phyloP scores from a whole-genome alignment of 805 yeast genomes.

The Suhomyces prunicola region DNA sequence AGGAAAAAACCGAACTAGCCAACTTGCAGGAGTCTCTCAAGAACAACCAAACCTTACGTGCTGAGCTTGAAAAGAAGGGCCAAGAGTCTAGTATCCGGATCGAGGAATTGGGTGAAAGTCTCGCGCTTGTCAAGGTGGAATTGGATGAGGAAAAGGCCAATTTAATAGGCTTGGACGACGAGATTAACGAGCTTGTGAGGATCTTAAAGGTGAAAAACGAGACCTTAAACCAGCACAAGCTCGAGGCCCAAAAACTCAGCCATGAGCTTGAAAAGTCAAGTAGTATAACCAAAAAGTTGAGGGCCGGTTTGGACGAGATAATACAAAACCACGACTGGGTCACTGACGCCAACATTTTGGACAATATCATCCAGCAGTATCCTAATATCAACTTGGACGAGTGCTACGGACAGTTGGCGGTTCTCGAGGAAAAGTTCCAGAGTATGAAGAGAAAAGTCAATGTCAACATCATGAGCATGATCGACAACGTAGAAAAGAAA shows the following conservation, averaged over 20 bases:
- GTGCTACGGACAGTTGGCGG: constrained; percentile 53
- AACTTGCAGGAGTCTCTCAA: constrained; percentile 41
- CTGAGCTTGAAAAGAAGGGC: constrained; percentile 17
- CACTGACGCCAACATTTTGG: constrained; percentile 55
- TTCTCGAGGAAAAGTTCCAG: constrained; percentile 56
- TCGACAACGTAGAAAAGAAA: constrained; percentile 87
- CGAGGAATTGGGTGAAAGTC: constrained; percentile 17
- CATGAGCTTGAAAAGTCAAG: constrained; percentile 54
- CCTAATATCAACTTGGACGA: constrained; percentile 62
- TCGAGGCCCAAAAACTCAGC: constrained; percentile 50
- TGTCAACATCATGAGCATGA: constrained; percentile 83
- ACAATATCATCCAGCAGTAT: constrained; percentile 56
- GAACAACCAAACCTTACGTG: constrained; percentile 31
- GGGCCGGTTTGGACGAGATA: constrained; percentile 41
- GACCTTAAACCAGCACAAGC: constrained; percentile 43
- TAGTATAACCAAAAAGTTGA: constrained; percentile 33
- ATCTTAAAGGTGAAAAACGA: constrained; percentile 45
- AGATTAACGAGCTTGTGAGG: constrained; percentile 56
- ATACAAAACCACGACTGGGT: constrained; percentile 71
- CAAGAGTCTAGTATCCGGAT: constrained; percentile 15
- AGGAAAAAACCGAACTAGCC: constrained; percentile 53
- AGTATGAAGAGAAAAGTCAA: constrained; percentile 80
- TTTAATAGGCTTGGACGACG: constrained; percentile 70
- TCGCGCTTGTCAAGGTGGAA: constrained; percentile 21
- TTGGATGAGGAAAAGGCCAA: constrained; percentile 56